Conservation (phyloP, 352 stramenopile species). For the Phytophthora tentaculata region DNA sequence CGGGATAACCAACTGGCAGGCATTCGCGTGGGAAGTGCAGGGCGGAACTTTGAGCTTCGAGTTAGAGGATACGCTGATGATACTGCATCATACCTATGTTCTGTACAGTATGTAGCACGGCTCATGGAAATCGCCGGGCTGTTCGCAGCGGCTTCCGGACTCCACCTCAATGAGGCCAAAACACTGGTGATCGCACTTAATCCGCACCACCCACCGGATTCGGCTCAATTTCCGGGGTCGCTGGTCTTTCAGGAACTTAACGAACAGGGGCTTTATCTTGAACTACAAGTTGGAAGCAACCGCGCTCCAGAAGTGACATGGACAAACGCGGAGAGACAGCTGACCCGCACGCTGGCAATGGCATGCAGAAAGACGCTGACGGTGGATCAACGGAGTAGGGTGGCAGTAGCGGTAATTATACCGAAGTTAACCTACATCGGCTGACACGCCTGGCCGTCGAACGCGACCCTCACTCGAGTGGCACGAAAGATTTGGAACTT, state of each 20-base stretch:
- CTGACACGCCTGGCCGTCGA: not conserved
- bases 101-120: not conserved
- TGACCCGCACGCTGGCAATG: not conserved
- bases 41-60: not conserved
- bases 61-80: slow-evolving; percentile 17
- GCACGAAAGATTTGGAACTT: slow-evolving; percentile 2
- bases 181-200: slow-evolving; percentile 7
- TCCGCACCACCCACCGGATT: not conserved
- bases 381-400: slow-evolving; percentile 4
- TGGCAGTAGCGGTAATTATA: slow-evolving; percentile 1
- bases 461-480: not conserved
- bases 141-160: not conserved
- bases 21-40: not conserved
- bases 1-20: not conserved
- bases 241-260: not conserved
- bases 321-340: not conserved
- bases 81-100: slow-evolving; percentile 3
- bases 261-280: slow-evolving; percentile 1
- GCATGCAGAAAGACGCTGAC: slow-evolving; percentile 1
- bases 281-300: not conserved
- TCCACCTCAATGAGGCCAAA: not conserved
- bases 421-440: slow-evolving; percentile 6
- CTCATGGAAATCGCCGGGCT: not conserved
- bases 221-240: not conserved
- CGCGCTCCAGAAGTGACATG: not conserved